Conservation (phyloP, 108 stramenopile genomes). For the Epithemia pelagica region DNA sequence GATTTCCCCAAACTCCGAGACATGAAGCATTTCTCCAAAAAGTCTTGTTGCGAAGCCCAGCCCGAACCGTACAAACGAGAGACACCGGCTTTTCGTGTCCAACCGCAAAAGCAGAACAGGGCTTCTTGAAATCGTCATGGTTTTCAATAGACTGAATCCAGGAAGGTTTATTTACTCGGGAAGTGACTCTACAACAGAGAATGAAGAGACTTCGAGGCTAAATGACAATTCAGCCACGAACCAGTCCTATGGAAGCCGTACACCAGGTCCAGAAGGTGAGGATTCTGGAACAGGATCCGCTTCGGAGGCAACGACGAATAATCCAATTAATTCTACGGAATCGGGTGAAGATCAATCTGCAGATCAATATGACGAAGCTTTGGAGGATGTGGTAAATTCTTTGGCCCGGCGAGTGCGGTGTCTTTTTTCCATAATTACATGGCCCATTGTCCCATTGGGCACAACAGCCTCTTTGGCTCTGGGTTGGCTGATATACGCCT, state of each 20-base stretch:
- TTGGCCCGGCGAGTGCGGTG: constrained; percentile 48
- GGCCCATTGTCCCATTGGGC: constrained; percentile 53
- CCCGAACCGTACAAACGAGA: too few species aligned
- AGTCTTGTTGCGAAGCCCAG: too few species aligned
- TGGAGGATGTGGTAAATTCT: constrained; percentile 14
- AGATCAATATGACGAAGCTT: constrained; percentile 3
- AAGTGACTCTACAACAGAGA: not conserved
- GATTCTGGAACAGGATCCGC: not conserved
- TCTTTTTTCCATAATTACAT: constrained; percentile 45
- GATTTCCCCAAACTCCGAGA: too few species aligned
- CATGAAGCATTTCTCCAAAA: too few species aligned
- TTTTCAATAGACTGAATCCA: too few species aligned
- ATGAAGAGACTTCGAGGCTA: not conserved
- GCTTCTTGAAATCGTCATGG: too few species aligned
- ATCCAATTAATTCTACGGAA: not conserved
- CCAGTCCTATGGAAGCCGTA: not conserved
- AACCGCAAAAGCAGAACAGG: too few species aligned
- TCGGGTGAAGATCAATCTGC: constrained; percentile 1
- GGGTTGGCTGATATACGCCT: constrained; percentile 44
- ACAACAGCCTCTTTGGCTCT: constrained; percentile 35
- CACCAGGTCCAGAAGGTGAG: not conserved
- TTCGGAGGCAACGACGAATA: not conserved
- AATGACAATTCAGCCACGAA: not conserved
- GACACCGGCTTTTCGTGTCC: too few species aligned
- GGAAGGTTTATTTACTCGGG: too few species aligned